Evolutionary conservation across 2,329 filamentous ascomycete species (phyloP), one percentile per base, ranked within the genome.

Genomic region (Epichloe uncinata): DNA sequence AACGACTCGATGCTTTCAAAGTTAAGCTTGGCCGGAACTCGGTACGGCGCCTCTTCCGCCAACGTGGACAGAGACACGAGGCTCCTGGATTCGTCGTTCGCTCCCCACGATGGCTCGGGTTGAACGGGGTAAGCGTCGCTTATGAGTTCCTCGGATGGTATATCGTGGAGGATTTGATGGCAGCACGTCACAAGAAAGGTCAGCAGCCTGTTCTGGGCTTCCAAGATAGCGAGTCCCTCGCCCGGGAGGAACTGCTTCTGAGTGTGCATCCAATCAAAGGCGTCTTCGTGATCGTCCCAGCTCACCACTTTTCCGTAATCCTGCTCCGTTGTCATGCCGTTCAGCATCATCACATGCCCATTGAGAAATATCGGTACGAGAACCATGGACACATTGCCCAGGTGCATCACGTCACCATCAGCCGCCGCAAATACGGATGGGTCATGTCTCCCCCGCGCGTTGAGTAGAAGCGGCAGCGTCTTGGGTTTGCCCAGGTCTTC

Each of bases 11-110:
- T 61, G 0, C 68, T 66, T 0, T 45, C 53, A 1, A 80, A 59
- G 53, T 81, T 69, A 0, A 79, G 58, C 2, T 59, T 55, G 0
- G 66, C 63, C 1, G 78, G 77, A 0, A 69, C 48, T 3, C 72
- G 63, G 51, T 81, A 83, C 0, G 77, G 74, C 0, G 72, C 72
- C 54, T 81, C 75, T 1, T 66, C 60, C 1, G 69, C 63, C 55
- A 74, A 64, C 1, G 61, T 54, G 4, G 65, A 60, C 22, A 77
- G 56, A 1, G 69, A 69, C 3, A 58, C 57, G 42, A 69, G 66
- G 0, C 65, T 67, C 1, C 51, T 59, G 0, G 58, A 33, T 1
- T 68, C 61, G 1, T 43, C 58, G 16, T 57, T 61, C 1, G 54
- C 57, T 51, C 58, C 67, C 35, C 59, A 55, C 9, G 44, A 48